Conservation (phyloP, 331 rosid species). For the Acacia concinna region DNA sequence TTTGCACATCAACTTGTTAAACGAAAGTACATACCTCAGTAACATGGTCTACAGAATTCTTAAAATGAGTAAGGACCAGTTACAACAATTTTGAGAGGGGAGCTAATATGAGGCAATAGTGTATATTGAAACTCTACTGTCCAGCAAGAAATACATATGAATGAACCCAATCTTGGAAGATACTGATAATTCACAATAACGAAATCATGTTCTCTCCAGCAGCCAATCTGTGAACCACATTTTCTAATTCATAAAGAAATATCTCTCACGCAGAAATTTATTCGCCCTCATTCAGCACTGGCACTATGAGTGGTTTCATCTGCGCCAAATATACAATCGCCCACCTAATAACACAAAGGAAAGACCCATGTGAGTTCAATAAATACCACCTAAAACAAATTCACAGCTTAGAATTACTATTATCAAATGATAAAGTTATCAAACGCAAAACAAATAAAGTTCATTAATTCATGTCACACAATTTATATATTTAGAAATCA, state of each 20-base stretch:
- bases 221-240: slow-evolving; percentile 23
- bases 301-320: slow-evolving; percentile 87
- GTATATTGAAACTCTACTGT: slow-evolving; percentile 19
- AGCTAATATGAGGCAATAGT: background rate
- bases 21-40: background rate
- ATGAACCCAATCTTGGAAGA: slow-evolving; percentile 27
- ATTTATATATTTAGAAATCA: background rate
- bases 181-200: slow-evolving; percentile 21
- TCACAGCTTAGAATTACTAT: background rate
- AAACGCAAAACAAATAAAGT: background rate
- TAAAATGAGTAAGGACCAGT: background rate
- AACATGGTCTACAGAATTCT: background rate
- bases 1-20: background rate
- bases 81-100: background rate
- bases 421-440: background rate
- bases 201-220: slow-evolving; percentile 34
- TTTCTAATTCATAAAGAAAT: slow-evolving; percentile 4
- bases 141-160: slow-evolving; percentile 38
- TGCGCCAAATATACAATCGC: slow-evolving; percentile 84
- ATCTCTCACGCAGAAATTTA: slow-evolving; percentile 30
- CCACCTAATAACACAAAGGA: slow-evolving; percentile 59
- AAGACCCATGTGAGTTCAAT: slow-evolving; percentile 27
- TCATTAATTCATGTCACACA: slow-evolving; percentile 1
- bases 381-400: too few species aligned
- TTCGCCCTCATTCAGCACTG: slow-evolving; percentile 69